Conservation (phyloP, 306 rosid genomes). For the Pueraria montana region DNA sequence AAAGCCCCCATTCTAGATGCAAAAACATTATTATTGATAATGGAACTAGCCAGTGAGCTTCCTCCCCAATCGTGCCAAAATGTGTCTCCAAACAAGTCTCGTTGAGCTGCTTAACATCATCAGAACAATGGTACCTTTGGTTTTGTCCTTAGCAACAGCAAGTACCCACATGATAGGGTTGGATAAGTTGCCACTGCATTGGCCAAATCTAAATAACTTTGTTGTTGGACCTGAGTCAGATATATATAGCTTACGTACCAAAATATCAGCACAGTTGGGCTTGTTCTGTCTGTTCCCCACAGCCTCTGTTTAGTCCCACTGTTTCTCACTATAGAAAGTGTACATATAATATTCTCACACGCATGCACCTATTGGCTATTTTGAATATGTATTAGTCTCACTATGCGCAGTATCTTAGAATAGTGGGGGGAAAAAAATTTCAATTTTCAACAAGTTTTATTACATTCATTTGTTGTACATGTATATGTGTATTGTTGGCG, state of each 20-base stretch:
- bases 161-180: slow-evolving; percentile 9
- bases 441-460: neutral
- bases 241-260: slow-evolving; percentile 2
- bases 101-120: neutral
- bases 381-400: neutral
- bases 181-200: neutral
- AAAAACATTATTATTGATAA: neutral
- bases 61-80: neutral
- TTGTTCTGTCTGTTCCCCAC: slow-evolving; percentile 19
- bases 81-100: neutral
- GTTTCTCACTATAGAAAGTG: neutral
- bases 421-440: neutral
- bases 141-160: slow-evolving; percentile 21
- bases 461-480: neutral
- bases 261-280: slow-evolving; percentile 16
- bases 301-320: neutral
- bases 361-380: neutral
- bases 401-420: neutral
- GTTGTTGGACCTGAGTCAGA: slow-evolving; percentile 24
- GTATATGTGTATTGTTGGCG: neutral
- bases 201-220: slow-evolving; percentile 13
- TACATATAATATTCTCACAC: neutral
- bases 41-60: neutral
- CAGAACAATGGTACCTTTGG: neutral
- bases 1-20: neutral